Evolutionary conservation across 805 yeast species (phyloP).

Genomic region (Ogataea nonfermentans): DNA sequence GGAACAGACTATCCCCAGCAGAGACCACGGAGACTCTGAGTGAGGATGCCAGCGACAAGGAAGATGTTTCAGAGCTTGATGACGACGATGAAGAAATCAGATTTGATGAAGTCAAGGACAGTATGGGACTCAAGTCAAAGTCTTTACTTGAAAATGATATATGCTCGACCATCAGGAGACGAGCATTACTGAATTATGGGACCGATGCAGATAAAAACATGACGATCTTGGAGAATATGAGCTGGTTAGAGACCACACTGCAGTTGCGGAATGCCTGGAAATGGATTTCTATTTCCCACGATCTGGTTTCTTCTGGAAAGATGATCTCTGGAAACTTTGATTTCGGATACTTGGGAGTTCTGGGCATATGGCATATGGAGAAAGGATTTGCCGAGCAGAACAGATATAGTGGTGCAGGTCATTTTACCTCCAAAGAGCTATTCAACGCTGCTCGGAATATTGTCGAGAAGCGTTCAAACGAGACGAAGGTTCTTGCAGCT

Average conservation of each 20-base stretch:
- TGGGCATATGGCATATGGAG: slow-evolving; percentile 84
- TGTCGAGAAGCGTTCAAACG: slow-evolving; percentile 40
- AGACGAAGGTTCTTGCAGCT: slow-evolving; percentile 46
- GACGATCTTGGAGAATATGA: slow-evolving; percentile 51
- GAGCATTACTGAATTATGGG: slow-evolving; percentile 76
- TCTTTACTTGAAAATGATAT: slow-evolving; percentile 65
- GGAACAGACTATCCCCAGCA: slow-evolving; percentile 20
- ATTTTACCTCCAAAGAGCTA: slow-evolving; percentile 41
- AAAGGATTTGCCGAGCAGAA: slow-evolving; percentile 50
- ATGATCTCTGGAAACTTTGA: slow-evolving; percentile 72
- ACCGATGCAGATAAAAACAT: slow-evolving; percentile 64
- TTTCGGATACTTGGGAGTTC: slow-evolving; percentile 82
- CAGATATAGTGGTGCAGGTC: slow-evolving; percentile 38
- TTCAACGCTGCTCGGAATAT: slow-evolving; percentile 51
- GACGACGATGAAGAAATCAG: slow-evolving; percentile 19
- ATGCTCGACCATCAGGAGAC: slow-evolving; percentile 62
- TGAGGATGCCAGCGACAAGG: slow-evolving; percentile 19
- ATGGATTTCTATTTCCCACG: slow-evolving; percentile 77
- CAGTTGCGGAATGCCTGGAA: slow-evolving; percentile 82
- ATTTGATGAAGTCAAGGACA: slow-evolving; percentile 26
- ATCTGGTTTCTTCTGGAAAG: slow-evolving; percentile 59
- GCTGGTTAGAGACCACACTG: slow-evolving; percentile 49
- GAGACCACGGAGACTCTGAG: slow-evolving; percentile 1
- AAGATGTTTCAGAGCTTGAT: slow-evolving; percentile 30
- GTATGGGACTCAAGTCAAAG: slow-evolving; percentile 23